These are phyloP conservation scores for Aspergillus piperis DNA, from an alignment of 2,329 filamentous ascomycete species.

Conservation along the genomic window DNA sequence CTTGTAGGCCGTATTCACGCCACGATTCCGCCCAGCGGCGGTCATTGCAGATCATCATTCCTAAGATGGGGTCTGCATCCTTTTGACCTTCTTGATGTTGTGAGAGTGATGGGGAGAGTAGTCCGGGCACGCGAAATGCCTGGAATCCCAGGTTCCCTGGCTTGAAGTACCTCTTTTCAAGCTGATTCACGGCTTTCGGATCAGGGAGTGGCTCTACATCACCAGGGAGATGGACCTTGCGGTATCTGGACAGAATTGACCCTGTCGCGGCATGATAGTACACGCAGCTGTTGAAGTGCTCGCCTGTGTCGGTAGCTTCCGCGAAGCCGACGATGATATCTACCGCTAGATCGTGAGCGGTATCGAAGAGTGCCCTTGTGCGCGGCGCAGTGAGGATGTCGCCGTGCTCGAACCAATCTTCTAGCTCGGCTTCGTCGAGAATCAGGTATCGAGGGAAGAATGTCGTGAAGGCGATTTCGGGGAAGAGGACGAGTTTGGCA, in stretches of 20 bases:
- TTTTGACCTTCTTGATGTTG: slow-evolving; percentile 25
- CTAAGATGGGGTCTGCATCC: slow-evolving; percentile 51
- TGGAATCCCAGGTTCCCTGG: slow-evolving; percentile 56
- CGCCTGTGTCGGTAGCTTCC: slow-evolving; percentile 49
- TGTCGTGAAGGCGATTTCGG: background rate
- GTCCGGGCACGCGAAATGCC: slow-evolving; percentile 54
- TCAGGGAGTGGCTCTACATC: slow-evolving; percentile 54
- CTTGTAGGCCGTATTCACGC: slow-evolving; percentile 55
- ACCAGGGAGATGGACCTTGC: slow-evolving; percentile 59
- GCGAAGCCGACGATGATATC: slow-evolving; percentile 58
- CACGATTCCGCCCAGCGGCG: slow-evolving; percentile 57
- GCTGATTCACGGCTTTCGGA: slow-evolving; percentile 53
- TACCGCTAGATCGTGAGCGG: slow-evolving; percentile 49
- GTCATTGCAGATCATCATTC: slow-evolving; percentile 61
- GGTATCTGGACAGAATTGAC: slow-evolving; percentile 53
- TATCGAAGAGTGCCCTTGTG: slow-evolving; percentile 52
- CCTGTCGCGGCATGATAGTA: slow-evolving; percentile 52
- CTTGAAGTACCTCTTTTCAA: slow-evolving; percentile 59
- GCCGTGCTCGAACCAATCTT: slow-evolving; percentile 54
- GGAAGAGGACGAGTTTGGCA: background rate
- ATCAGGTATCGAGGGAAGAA: background rate
- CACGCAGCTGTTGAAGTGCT: slow-evolving; percentile 54
- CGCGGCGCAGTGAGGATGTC: slow-evolving; percentile 45
- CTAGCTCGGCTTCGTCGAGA: slow-evolving; percentile 46
- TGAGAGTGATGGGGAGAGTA: slow-evolving; percentile 35